Evolutionary conservation across 2,329 filamentous ascomycete genomes (phyloP), one percentile per base, ranked within the genome.

Genomic region (Colletotrichum salicis): DNA sequence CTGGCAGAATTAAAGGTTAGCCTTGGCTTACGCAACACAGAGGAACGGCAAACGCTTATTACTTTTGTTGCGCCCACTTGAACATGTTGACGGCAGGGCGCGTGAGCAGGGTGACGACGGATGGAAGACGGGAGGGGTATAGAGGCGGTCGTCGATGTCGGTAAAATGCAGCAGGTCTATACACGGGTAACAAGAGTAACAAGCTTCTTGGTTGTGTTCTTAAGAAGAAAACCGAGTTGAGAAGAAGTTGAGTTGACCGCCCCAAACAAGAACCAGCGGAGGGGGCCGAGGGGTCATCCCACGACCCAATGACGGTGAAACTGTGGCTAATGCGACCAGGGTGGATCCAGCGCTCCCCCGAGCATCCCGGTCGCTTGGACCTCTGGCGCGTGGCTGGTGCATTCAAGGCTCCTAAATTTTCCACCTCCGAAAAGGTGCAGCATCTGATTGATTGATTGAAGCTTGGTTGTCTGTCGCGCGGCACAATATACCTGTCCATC

Each of bases 21-120:
- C 58, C 73, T 67, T 71, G 65, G 71, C 62, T 70, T 24, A 77
- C 78, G 77, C 71, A 58, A 73, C 67, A 66, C 19, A 5, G 61
- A 73, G 58, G 60, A 52, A 33, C 45, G 60, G 65, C 56, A 33
- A 68, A 58, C 68, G 58, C 73, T 58, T 93, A 41, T 84, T 87
- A 96, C 94, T 93, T 91, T 84, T 96, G 93, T 86, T 97, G 96
- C 78, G 95, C 92, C 95, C 95, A 98, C 87, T 94, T 96, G 87
- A 97, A 95, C 92, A 94, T 96, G 83, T 80, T 88, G 82, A 27
- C 45, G 27, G 12, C n/a, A 29, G 65, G 48, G 37, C 41, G 22
- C 6, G 54, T 45, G 54, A 61, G 29, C 54, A 48, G 24, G n/a
- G n/a, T 41, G 55, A 66, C 8, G n/a, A 24, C 15, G 48, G 55